Evolutionary conservation across 1,284 basidiomycete genomes (phyloP), one percentile per base, ranked within the genome.

Genomic region (Leccinum angustisporum): DNA sequence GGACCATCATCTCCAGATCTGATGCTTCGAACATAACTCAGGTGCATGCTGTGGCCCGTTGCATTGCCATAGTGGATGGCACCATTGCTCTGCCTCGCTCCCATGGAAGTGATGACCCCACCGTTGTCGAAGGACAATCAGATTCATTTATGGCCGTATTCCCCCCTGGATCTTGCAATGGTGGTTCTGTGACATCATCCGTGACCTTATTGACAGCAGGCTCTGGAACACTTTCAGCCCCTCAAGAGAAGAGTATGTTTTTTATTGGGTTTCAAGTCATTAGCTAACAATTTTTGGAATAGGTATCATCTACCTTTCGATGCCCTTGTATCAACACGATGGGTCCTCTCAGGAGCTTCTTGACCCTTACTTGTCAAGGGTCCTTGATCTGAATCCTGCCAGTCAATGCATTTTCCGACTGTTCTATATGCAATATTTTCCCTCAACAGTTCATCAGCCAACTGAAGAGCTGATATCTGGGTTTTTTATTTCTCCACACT

Each of bases 141-240:
- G 69, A 72, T 57, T 63, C 67, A 9, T 90, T 90, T 9, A 85
- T 86, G 1, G 74, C 97, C 3, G 82, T 97, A 5, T 95, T 97
- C 66, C 94, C 95, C 0, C 95, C 96, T 0, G 79, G 77, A 0
- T 83, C 81, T 1, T 69, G 88, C 2, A 62, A 72, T 0, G 77
- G 75, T 25, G 85, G 83, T 4, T 82, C 85, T 7, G 61, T 71
- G 1, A 76, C 75, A 1, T 75, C 78, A 7, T 81, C 90, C 1
- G 92, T 90, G 2, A 87, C 88, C 55, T 87, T 82, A 0, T 76
- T 96, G 56, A 77, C 94, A 56, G 89, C 90, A 48, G 97, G 96
- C 7, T 87, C 92, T 70, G 91, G 88, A 9, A 94, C 91, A 1
- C 85, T 96, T 76, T 90, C 92, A 8, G 86, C 93, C 60, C 97